These are phyloP conservation scores for Penicillium sp. DNA, from an alignment of 2,329 filamentous ascomycete genomes.

Conservation along the genomic window DNA sequence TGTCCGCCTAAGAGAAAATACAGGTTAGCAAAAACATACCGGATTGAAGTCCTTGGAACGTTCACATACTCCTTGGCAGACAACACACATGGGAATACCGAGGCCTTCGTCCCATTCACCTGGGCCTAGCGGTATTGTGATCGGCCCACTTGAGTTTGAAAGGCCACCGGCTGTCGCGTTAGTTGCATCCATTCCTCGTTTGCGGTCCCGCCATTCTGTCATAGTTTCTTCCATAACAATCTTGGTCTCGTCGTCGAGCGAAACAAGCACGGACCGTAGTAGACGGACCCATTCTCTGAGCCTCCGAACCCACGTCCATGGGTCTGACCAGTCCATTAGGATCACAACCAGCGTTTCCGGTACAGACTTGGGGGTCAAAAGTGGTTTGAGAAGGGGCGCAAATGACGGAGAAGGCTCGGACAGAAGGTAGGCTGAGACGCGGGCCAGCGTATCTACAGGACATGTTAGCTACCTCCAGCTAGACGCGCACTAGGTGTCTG, in stretches of 20 bases:
- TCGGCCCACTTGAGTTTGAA: slow-evolving; percentile 65
- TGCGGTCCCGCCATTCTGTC: slow-evolving; percentile 74
- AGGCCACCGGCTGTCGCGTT: slow-evolving; percentile 58
- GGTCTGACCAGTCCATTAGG: slow-evolving; percentile 92
- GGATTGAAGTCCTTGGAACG: neutral
- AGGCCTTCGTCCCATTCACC: slow-evolving; percentile 93
- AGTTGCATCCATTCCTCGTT: slow-evolving; percentile 62
- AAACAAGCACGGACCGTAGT: slow-evolving; percentile 73
- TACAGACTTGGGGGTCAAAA: slow-evolving; percentile 80
- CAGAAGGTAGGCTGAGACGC: slow-evolving; percentile 85
- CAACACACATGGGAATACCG: slow-evolving; percentile 83
- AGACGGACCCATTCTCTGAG: slow-evolving; percentile 87
- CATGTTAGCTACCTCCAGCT: slow-evolving; percentile 4
- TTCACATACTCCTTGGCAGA: slow-evolving; percentile 83
- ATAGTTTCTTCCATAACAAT: slow-evolving; percentile 86
- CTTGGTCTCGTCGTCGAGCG: slow-evolving; percentile 74
- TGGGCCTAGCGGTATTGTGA: slow-evolving; percentile 75
- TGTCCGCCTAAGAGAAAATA: slow-evolving; percentile 64
- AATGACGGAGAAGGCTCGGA: slow-evolving; percentile 83
- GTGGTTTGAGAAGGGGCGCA: slow-evolving; percentile 76
- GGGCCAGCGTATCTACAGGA: slow-evolving; percentile 75
- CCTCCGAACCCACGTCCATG: slow-evolving; percentile 89
- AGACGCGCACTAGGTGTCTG: neutral
- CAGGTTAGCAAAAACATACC: slow-evolving; percentile 23
- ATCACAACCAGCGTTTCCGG: slow-evolving; percentile 86